Evolutionary conservation across 352 stramenopile genomes (phyloP).

Genomic region (Thraustochytrium sp.): DNA sequence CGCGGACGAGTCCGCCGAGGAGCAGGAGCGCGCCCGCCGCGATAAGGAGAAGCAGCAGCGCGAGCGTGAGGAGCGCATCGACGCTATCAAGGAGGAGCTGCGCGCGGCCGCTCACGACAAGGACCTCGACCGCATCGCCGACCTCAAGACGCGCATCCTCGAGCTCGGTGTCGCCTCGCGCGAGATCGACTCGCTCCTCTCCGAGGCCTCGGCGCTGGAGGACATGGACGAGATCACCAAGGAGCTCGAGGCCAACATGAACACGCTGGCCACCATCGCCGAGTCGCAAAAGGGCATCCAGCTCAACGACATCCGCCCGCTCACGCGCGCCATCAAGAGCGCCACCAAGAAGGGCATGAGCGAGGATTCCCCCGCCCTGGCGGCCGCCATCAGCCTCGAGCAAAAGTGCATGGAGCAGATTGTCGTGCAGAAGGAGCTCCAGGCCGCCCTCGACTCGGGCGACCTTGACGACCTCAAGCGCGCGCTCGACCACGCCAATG

Average conservation of each 20-base stretch:
- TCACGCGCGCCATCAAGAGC: slow-evolving; percentile 43
- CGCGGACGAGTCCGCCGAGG: background rate
- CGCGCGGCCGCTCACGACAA: slow-evolving; percentile 35
- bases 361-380: background rate
- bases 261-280: slow-evolving; percentile 21
- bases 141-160: slow-evolving; percentile 16
- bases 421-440: slow-evolving; percentile 42
- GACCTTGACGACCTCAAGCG: background rate
- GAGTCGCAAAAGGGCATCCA: slow-evolving; percentile 35
- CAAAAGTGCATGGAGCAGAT: slow-evolving; percentile 46
- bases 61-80: background rate
- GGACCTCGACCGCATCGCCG: slow-evolving; percentile 23
- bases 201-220: background rate
- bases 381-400: slow-evolving; percentile 15
- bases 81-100: background rate
- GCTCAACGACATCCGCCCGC: slow-evolving; percentile 35
- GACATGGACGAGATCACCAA: slow-evolving; percentile 10
- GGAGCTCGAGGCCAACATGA: slow-evolving; percentile 25
- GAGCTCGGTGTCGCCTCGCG: slow-evolving; percentile 19
- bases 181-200: slow-evolving; percentile 13
- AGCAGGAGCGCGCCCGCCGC: background rate
- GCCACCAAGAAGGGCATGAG: slow-evolving; percentile 48
- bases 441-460: background rate
- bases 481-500: slow-evolving; percentile 30
- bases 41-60: background rate